A percentile compares a stretch with the other conserved stretches of the same genome.
Evolutionary conservation across 2,329 filamentous ascomycete genomes (phyloP).

Genomic region (Phaeosphaeriaceae sp.): DNA sequence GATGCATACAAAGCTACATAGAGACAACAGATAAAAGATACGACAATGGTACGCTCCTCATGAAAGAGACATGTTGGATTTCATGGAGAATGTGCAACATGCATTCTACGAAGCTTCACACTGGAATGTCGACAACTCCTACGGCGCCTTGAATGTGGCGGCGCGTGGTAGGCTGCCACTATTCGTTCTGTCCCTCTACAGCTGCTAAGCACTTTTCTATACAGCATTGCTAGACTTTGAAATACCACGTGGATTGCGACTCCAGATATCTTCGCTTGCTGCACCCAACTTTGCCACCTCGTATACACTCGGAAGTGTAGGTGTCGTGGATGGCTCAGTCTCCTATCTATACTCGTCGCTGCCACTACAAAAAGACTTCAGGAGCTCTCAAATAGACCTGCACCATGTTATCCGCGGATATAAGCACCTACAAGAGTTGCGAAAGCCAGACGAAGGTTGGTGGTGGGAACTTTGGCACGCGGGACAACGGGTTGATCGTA

Average conservation of each 20-base stretch:
- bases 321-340: constrained; percentile 93
- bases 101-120: constrained; percentile 85
- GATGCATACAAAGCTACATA: constrained; percentile 10
- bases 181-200: constrained; percentile 10
- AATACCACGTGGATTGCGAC: constrained; percentile 80
- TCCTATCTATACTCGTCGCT: constrained; percentile 95
- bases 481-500: constrained; percentile 58
- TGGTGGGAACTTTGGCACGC: constrained; percentile 62
- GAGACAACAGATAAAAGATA: neutral
- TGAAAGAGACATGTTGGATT: constrained; percentile 76
- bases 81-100: constrained; percentile 96
- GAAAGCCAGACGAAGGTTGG: constrained; percentile 57
- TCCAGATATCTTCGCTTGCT: constrained; percentile 89
- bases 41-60: constrained; percentile 28
- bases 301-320: constrained; percentile 87
- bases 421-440: constrained; percentile 73
- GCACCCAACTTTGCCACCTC: constrained; percentile 93
- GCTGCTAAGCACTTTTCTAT: constrained; percentile 14
- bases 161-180: constrained; percentile 68
- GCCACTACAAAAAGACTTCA: constrained; percentile 70
- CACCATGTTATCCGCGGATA: constrained; percentile 83
- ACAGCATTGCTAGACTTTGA: constrained; percentile 85
- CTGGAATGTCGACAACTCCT: constrained; percentile 93
- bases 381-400: constrained; percentile 77
- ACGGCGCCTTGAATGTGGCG: constrained; percentile 83